Percentiles rank a stretch among this genome's conserved stretches.
Evolutionary conservation across 1,284 basidiomycete species (phyloP).

Genomic region (Earliella scabrosa): DNA sequence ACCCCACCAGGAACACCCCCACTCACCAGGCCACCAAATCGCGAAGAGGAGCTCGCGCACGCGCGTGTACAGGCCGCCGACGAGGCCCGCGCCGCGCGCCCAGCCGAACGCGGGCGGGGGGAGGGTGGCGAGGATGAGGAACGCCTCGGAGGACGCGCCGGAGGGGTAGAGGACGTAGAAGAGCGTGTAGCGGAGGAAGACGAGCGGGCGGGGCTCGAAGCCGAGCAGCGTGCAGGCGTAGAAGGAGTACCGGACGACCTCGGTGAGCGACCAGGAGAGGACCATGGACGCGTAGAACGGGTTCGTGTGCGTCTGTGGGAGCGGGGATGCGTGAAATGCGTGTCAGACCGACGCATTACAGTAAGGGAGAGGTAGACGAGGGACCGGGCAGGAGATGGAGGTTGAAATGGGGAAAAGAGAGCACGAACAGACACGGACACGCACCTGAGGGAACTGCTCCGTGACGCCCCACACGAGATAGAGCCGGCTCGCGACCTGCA

Average conservation of each 20-base stretch:
- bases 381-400: neutral
- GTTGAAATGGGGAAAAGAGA: neutral
- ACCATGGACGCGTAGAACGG: slow-evolving; percentile 93
- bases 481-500: slow-evolving; percentile 89
- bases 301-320: slow-evolving; percentile 64
- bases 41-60: slow-evolving; percentile 68
- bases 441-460: slow-evolving; percentile 58
- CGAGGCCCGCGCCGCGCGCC: slow-evolving; percentile 38
- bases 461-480: slow-evolving; percentile 89
- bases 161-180: slow-evolving; percentile 94
- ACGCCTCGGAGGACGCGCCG: slow-evolving; percentile 90
- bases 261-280: slow-evolving; percentile 91
- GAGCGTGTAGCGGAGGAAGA: slow-evolving; percentile 85
- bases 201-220: slow-evolving; percentile 48
- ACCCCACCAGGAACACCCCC: neutral
- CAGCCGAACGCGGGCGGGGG: slow-evolving; percentile 33
- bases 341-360: neutral
- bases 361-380: neutral
- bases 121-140: slow-evolving; percentile 82
- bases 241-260: slow-evolving; percentile 92
- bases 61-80: slow-evolving; percentile 52
- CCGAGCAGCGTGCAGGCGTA: slow-evolving; percentile 80
- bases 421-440: slow-evolving; percentile 28
- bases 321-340: neutral
- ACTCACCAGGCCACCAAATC: slow-evolving; percentile 92